Conservation (phyloP, 768 basidiomycete genomes). For the Mycena floridula region DNA sequence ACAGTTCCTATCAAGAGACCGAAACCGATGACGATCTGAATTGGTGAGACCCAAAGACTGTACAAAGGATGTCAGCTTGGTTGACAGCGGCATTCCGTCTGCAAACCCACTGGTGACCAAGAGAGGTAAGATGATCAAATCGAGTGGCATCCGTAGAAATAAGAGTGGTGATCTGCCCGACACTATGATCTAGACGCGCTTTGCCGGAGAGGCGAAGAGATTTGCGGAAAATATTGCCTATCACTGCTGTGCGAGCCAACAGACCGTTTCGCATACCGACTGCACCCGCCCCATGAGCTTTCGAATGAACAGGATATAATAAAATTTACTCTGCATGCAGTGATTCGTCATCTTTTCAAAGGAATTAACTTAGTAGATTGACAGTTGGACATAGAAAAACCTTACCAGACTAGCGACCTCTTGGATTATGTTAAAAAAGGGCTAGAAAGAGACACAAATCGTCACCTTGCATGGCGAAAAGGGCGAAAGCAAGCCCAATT, state of each 20-base stretch:
- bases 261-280: slow-evolving; percentile 30
- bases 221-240: slow-evolving; percentile 55
- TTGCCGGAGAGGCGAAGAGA: slow-evolving; percentile 60
- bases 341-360: slow-evolving; percentile 21
- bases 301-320: slow-evolving; percentile 1
- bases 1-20: slow-evolving; percentile 58
- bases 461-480: slow-evolving; percentile 47
- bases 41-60: slow-evolving; percentile 56
- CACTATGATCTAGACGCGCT: slow-evolving; percentile 49
- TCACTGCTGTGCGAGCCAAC: slow-evolving; percentile 30
- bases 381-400: background rate
- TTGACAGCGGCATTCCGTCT: too few relatives aligned
- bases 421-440: slow-evolving; percentile 5
- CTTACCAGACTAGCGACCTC: slow-evolving; percentile 28
- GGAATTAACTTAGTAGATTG: background rate
- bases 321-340: slow-evolving; percentile 21
- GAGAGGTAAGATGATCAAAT: slow-evolving; percentile 42
- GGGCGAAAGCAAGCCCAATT: slow-evolving; percentile 42
- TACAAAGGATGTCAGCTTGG: background rate
- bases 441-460: slow-evolving; percentile 2
- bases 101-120: slow-evolving; percentile 4
- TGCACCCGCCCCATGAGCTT: slow-evolving; percentile 6
- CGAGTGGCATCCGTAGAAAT: slow-evolving; percentile 59
- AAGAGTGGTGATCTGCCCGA: slow-evolving; percentile 66
- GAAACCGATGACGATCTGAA: slow-evolving; percentile 55